phyloP scores from a whole-genome alignment of 169 alveolate species.

The Plasmodium malariae region DNA sequence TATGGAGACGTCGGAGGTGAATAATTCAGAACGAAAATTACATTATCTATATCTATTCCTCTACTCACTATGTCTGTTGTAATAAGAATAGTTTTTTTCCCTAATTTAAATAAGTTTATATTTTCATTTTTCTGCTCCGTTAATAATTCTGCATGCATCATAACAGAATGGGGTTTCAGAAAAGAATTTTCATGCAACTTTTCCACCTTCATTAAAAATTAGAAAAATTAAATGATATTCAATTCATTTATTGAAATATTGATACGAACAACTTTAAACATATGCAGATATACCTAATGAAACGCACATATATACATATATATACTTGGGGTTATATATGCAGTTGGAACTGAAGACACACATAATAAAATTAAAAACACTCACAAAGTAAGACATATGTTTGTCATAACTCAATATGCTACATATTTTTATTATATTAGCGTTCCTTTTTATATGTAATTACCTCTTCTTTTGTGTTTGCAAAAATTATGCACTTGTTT shows the following conservation, averaged over 20 bases:
- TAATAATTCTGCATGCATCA: conserved; percentile 62
- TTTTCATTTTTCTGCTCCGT: conserved; percentile 64
- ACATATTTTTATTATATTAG: not conserved
- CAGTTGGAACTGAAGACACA: not conserved
- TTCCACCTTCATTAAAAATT: conserved; percentile 38
- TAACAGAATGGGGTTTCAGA: conserved; percentile 62
- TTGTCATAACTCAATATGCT: not conserved
- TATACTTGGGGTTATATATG: not conserved
- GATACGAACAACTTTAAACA: not conserved
- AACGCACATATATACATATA: not conserved
- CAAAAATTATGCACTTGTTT: conserved; percentile 65
- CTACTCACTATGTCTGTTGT: conserved; percentile 74
- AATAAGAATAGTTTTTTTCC: conserved; percentile 49
- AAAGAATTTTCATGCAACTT: conserved; percentile 48
- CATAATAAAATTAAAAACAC: not conserved
- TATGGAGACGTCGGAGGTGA: conserved; percentile 74
- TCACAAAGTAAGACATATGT: not conserved
- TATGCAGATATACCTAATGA: not conserved
- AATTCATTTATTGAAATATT: not conserved
- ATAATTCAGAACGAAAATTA: conserved; percentile 47
- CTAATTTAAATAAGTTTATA: conserved; percentile 61
- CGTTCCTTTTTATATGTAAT: conserved; percentile 1
- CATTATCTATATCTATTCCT: conserved; percentile 70
- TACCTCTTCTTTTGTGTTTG: conserved; percentile 64
- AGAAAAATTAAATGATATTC: conserved; percentile 1